Base-by-base conservation (phyloP, 2,329 filamentous ascomycete species). In the Penicillium sp. region DNA sequence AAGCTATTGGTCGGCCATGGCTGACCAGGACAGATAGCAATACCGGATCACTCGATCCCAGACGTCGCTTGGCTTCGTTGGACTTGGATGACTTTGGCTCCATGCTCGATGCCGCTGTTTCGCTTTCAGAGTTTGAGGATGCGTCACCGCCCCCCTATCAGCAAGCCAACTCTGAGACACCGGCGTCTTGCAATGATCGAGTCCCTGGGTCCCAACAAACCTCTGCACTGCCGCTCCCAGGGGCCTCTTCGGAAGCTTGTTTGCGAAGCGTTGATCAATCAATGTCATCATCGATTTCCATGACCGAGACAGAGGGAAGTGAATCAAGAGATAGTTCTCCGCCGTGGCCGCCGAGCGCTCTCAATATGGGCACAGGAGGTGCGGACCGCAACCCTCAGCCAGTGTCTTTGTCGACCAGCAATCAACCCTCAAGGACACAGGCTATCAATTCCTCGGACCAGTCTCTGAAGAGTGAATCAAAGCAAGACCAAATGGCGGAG, bases 1-100 rank as follows among this genome's bases (percentile, higher is more conserved):
- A 75, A 54, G 67, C 59, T 23, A 74, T 74, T 49, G 73, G 72
- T 23, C 72, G 68, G 49, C 71, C 72, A 48, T 75, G 72, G 72
- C 56, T 75, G 41, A 66, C 64, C 29, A 66, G 66, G 49, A 65
- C 64, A n/a, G 59, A 59, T 35, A 60, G 66, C 41, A 55, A 47
- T 18, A 58, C 52, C 22, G 61, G 50, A 41, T 56, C 46, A 6
- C 40, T 9, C 4, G 59, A 62, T 2, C 46, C 55, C 11, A 61
- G 56, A 49, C 60, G 61, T 6, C 64, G 60, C 43, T 43, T 72
- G 43, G 63, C 66, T 6, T 66, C 70, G 25, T 46, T 73, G 23
- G 67, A 72, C 51, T 59, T 75, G 26, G 64, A 64, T 26, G 67
- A 73, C 27, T 65, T 74, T 31, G 66, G 66, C 9, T 69, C 70